Base-by-base conservation (phyloP, 2,329 filamentous ascomycete genomes). In the Cadophora sp. region DNA sequence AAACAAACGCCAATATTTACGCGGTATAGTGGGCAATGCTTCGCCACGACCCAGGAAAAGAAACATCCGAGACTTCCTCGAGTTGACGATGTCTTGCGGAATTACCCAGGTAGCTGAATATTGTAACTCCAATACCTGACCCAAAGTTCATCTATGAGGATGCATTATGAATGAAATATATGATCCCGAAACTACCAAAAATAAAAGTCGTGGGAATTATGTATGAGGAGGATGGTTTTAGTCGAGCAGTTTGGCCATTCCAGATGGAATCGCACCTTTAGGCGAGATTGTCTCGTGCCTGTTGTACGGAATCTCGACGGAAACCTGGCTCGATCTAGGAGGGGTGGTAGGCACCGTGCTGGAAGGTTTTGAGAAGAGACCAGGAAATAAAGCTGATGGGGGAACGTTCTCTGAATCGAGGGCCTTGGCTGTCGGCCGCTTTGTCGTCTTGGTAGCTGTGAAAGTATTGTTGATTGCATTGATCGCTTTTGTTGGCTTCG, bases 241-340 rank as follows among this genome's bases (percentile, higher is more conserved):
- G 8, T 37, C 50, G 68, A 84, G 77, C 19, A 84, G 69, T n/a
- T 73, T 72, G 24, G 71, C 75, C 79, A 85, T 80, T 34, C 78
- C 79, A 19, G 76, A 77, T 4, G 83, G 83, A 24, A 81, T 73
- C 3, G 79, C 80, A 8, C 70, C 68, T 31, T 75, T 79, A 7
- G 83, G 82, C 29, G 82, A 84, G 46, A 85, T 83, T 6, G 82
- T 83, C 26, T 80, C 76, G 7, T 66, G 65, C 65, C 64, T 72
- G 68, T 70, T 69, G 70, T 40, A 73, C 50, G 31, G 66, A 14
- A 68, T 65, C 24, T 68, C 65, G 22, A 69, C 65, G 27, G 51
- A 48, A 46, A 65, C 6, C 56, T 67, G 62, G 48, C 48, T 56
- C 50, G 24, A 56, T 26, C 37, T 56, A 7, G 58, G 65, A 22